These are phyloP conservation scores for Chalciporus sphaerocephalus DNA, from an alignment of 768 basidiomycete genomes.

Conservation along the genomic window DNA sequence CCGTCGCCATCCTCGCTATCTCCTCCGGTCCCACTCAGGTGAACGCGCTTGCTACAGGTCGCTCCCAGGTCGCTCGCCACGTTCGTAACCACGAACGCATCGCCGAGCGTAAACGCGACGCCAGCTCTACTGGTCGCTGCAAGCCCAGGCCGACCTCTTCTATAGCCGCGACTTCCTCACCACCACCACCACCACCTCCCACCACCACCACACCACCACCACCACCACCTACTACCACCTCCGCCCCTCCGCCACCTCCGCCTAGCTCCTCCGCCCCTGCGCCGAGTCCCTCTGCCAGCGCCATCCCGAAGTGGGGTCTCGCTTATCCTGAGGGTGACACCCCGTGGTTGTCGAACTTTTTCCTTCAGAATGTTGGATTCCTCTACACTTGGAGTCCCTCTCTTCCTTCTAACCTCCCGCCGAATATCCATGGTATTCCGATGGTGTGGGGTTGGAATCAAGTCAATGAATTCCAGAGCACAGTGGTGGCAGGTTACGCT, in stretches of 20 bases:
- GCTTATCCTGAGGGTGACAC: slow-evolving; percentile 58
- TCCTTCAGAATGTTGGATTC: slow-evolving; percentile 33
- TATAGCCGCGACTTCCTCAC: slow-evolving; percentile 13
- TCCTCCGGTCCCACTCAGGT: slow-evolving; percentile 45
- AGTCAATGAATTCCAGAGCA: slow-evolving; percentile 38
- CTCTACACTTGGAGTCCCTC: slow-evolving; percentile 65
- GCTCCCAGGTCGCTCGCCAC: slow-evolving; percentile 42
- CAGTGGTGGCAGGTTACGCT: slow-evolving; percentile 50
- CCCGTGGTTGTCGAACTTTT: slow-evolving; percentile 45
- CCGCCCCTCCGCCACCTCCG: slow-evolving; percentile 7
- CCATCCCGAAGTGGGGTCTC: slow-evolving; percentile 50
- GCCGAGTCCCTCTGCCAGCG: slow-evolving; percentile 9
- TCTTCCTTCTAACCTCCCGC: slow-evolving; percentile 29
- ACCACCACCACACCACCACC: slow-evolving; percentile 11
- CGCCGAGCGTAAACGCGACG: slow-evolving; percentile 49
- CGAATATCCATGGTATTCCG: slow-evolving; percentile 48
- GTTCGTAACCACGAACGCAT: slow-evolving; percentile 42
- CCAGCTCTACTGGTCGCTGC: slow-evolving; percentile 46
- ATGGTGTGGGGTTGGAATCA: slow-evolving; percentile 69
- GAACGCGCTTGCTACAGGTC: slow-evolving; percentile 47
- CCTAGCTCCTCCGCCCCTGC: slow-evolving; percentile 17
- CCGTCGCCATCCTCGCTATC: slow-evolving; percentile 53
- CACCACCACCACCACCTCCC: background rate
- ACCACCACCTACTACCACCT: slow-evolving; percentile 7
- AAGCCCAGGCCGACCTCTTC: slow-evolving; percentile 44